phyloP scores from a whole-genome alignment of 192 early-diverging fungal genomes.

The Backusella westeae region DNA sequence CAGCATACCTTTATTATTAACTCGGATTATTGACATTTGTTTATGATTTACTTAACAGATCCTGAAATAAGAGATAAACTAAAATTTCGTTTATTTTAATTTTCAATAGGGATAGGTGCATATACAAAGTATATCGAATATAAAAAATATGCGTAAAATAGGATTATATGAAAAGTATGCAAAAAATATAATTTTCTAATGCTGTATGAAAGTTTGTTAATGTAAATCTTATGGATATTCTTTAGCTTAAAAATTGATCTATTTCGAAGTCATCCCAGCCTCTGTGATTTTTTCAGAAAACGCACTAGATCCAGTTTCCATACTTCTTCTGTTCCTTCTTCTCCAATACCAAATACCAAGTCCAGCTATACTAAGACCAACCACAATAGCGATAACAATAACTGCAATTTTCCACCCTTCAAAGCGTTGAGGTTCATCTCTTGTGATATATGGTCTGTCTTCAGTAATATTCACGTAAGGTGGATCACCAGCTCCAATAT shows the following conservation, averaged over 20 bases:
- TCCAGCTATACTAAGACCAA: constrained; percentile 17
- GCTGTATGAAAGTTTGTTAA: background rate
- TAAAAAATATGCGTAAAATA: no score
- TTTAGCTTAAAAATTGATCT: background rate
- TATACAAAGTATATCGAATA: no score
- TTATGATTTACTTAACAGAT: no score
- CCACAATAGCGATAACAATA: constrained; percentile 43
- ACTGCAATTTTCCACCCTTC: constrained; percentile 47
- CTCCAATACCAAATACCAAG: constrained; percentile 9
- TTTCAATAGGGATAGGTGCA: no score
- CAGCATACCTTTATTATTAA: no score
- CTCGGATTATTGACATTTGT: no score
- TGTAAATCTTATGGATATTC: background rate
- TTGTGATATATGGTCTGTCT: constrained; percentile 40
- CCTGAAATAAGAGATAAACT: no score
- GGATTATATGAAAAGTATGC: background rate
- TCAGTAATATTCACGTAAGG: constrained; percentile 47
- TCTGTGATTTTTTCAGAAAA: background rate
- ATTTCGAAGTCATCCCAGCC: background rate
- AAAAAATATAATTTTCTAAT: background rate
- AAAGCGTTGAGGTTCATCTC: constrained; percentile 18
- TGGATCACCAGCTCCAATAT: constrained; percentile 38
- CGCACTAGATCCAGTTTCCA: background rate
- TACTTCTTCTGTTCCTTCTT: background rate
- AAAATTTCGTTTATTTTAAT: no score